Evolutionary conservation across 73 alveolate genomes (phyloP), one percentile per base, ranked within the genome.

Genomic region (Paraurostyla sp.): DNA sequence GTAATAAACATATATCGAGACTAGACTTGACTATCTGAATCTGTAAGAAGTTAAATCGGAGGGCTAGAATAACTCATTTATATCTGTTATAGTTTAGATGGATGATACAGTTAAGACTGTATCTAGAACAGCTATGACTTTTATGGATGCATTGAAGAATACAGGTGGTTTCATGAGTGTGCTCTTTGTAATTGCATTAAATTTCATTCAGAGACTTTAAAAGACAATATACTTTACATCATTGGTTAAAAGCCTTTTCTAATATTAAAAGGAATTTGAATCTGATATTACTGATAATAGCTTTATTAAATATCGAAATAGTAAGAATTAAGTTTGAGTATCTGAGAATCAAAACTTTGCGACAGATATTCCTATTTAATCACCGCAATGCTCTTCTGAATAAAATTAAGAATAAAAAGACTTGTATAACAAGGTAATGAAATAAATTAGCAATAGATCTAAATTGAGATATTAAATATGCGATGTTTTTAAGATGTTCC

Each of bases 121-220:
- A 1, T n/a, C 58, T 2, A 11, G 76, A 20, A 78, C 58, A 2
- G 23, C 89, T 2, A 9, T 78, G 22, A 52, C 60, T 6, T 49
- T 73, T 25, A 1, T 73, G 3, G 86, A 73, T 48, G 86, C 86
- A 45, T 36, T 73, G 0, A 18, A 73, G 71, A 73, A 48, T 48
- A 49, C 71, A 3, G 86, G 86, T 9, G 86, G 86, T 1, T 65
- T 65, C 58, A 65, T 65, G 82, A 65, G 82, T 65, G 82, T 65
- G 27, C 58, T 65, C 13, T 65, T 65, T 38, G 82, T 40, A 1
- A 65, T 65, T 13, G 42, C 82, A 3, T 1, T 65, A 1, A 65
- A 65, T 65, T 16, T 65, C 20, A 65, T 65, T 13, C 36, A 38
- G 60, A 18, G 13, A 13, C 58, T 65, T 33, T 40, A 65, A 35